These are phyloP conservation scores for Syzygium aromaticum DNA, from an alignment of 345 rosid species.

Conservation along the genomic window DNA sequence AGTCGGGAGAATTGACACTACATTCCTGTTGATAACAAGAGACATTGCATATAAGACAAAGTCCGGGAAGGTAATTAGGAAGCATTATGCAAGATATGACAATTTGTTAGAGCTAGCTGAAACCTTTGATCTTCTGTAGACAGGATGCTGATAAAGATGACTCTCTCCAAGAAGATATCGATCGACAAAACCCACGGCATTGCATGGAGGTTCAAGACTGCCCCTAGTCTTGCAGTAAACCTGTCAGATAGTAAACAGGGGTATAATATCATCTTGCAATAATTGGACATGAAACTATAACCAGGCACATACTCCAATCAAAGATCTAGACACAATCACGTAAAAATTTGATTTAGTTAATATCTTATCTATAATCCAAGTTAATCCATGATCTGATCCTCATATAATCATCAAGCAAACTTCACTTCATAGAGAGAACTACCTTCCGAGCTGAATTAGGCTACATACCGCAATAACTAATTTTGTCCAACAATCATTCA, in stretches of 20 bases:
- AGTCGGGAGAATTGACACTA: slow-evolving; percentile 56
- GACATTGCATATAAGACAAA: neutral
- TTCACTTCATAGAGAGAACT: neutral
- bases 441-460: neutral
- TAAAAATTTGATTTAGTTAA: neutral
- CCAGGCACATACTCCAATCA: neutral
- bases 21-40: slow-evolving; percentile 30
- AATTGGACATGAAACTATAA: neutral
- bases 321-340: neutral
- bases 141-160: slow-evolving; percentile 48
- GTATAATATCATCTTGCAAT: neutral
- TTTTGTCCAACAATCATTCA: neutral
- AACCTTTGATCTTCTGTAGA: slow-evolving; percentile 45
- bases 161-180: slow-evolving; percentile 34
- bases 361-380: neutral
- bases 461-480: neutral
- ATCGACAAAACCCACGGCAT: slow-evolving; percentile 48
- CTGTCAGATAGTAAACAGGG: slow-evolving; percentile 5
- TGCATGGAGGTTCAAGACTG: slow-evolving; percentile 51
- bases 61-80: neutral
- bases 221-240: slow-evolving; percentile 50
- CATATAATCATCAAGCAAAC: neutral
- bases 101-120: neutral
- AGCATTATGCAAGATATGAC: neutral
- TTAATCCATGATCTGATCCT: neutral